Evolutionary conservation across 2,329 filamentous ascomycete species (phyloP).

Genomic region (Xylogone sp.): DNA sequence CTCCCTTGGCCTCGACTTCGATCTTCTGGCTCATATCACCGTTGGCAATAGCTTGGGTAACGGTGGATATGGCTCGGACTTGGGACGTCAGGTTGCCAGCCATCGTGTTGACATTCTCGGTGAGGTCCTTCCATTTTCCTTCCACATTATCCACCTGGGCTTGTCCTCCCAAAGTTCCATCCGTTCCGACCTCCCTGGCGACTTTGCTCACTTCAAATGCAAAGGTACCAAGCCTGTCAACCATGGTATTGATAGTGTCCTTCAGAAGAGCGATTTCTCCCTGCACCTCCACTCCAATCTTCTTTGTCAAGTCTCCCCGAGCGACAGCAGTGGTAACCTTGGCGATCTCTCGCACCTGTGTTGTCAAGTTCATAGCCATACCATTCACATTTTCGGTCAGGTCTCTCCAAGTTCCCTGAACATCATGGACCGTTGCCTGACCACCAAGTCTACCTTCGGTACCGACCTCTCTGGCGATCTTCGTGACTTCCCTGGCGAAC

Average conservation of each 20-base stretch:
- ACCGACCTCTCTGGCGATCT: slow-evolving; percentile 92
- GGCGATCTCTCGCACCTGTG: slow-evolving; percentile 95
- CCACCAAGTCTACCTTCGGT: slow-evolving; percentile 93
- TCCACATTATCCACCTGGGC: slow-evolving; percentile 92
- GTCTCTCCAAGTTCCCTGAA: slow-evolving; percentile 96
- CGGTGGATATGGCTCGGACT: slow-evolving; percentile 88
- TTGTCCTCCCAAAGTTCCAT: slow-evolving; percentile 90
- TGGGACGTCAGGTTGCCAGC: slow-evolving; percentile 64
- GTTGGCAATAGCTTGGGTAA: slow-evolving; percentile 91
- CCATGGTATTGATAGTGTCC: slow-evolving; percentile 98
- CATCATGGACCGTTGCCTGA: slow-evolving; percentile 92
- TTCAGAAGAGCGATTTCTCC: slow-evolving; percentile 95
- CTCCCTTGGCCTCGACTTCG: slow-evolving; percentile 89
- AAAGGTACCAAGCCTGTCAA: slow-evolving; percentile 93
- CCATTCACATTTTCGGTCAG: slow-evolving; percentile 94
- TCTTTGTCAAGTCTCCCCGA: slow-evolving; percentile 89
- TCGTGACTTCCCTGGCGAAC: slow-evolving; percentile 95
- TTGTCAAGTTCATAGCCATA: slow-evolving; percentile 97
- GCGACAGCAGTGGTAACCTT: slow-evolving; percentile 95
- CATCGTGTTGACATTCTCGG: slow-evolving; percentile 82
- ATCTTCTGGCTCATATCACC: slow-evolving; percentile 96
- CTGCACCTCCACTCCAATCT: slow-evolving; percentile 89
- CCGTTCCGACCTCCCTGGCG: slow-evolving; percentile 92
- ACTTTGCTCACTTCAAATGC: slow-evolving; percentile 96
- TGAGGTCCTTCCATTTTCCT: slow-evolving; percentile 97